phyloP scores from a whole-genome alignment of 2,329 filamentous ascomycete species.

The Aureobasidium namibiae region DNA sequence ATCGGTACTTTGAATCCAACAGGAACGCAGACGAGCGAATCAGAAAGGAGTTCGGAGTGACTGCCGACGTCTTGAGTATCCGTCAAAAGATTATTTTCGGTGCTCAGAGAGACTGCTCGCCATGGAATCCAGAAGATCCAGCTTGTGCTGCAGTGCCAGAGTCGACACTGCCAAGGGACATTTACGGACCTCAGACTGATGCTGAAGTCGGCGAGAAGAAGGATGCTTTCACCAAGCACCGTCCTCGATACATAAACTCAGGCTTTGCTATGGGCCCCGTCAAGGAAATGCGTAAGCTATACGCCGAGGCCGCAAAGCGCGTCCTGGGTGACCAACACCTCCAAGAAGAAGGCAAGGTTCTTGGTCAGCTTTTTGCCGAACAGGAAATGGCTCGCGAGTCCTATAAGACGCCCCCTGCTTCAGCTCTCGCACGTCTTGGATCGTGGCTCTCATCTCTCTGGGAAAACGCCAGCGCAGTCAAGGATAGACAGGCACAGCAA shows the following conservation, averaged over 20 bases:
- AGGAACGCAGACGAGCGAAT: conserved; percentile 37
- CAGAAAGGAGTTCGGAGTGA: conserved; percentile 24
- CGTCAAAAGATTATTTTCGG: conserved; percentile 49
- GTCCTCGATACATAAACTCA: conserved; percentile 34
- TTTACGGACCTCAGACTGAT: conserved; percentile 41
- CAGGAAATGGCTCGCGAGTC: conserved; percentile 25
- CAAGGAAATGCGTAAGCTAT: conserved; percentile 22
- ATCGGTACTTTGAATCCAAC: conserved; percentile 47
- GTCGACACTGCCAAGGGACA: conserved; percentile 42
- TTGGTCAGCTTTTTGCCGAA: conserved; percentile 24
- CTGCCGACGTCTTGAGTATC: conserved; percentile 28
- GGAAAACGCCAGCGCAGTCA: not conserved
- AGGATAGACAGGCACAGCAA: not conserved
- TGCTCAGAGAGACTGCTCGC: conserved; percentile 46
- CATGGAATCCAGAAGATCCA: conserved; percentile 33
- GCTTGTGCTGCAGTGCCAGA: conserved; percentile 47
- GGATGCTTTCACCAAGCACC: conserved; percentile 24
- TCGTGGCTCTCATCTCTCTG: not conserved
- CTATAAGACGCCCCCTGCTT: conserved; percentile 12
- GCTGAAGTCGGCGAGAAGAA: conserved; percentile 35
- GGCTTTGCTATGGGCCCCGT: conserved; percentile 20
- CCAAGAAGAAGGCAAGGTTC: conserved; percentile 30
- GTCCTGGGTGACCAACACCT: conserved; percentile 20
- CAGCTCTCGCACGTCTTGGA: not conserved
- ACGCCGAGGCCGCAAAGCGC: conserved; percentile 25